phyloP scores from a whole-genome alignment of 805 yeast species.

The Saccharomycopsis malanga region DNA sequence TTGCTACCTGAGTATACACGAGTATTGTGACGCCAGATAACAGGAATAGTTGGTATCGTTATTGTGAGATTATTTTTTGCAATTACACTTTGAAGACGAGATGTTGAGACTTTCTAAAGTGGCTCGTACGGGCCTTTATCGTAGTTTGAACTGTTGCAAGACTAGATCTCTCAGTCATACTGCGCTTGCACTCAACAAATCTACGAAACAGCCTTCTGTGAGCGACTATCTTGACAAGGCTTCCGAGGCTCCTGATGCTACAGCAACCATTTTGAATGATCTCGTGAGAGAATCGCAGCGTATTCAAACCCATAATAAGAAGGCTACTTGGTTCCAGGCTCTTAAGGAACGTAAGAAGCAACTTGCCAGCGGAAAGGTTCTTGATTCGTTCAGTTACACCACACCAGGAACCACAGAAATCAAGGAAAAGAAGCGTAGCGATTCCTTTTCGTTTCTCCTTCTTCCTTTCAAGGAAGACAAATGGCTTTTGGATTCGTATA shows the following conservation, averaged over 20 bases:
- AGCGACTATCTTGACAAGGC: slow-evolving; percentile 19
- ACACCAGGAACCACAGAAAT: slow-evolving; percentile 66
- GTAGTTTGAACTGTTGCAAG: too few species aligned
- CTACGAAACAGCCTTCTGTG: slow-evolving; percentile 4
- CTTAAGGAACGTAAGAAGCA: slow-evolving; percentile 65
- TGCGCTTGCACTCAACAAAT: too few species aligned
- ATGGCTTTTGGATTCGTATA: slow-evolving; percentile 78
- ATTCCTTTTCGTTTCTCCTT: slow-evolving; percentile 62
- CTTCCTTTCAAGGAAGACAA: slow-evolving; percentile 81
- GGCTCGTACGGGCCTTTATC: too few species aligned
- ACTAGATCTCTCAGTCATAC: too few species aligned
- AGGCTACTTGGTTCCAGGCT: slow-evolving; percentile 84
- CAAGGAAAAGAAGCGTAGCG: slow-evolving; percentile 65
- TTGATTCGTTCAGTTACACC: slow-evolving; percentile 64
- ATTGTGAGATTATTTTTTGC: too few species aligned
- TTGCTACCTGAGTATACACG: too few species aligned
- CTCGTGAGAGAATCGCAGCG: slow-evolving; percentile 15
- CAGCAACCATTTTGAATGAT: slow-evolving; percentile 20
- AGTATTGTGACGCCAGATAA: too few species aligned
- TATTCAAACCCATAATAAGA: slow-evolving; percentile 15
- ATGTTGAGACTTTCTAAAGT: too few species aligned
- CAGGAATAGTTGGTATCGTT: too few species aligned
- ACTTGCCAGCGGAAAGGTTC: slow-evolving; percentile 61
- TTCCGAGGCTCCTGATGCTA: slow-evolving; percentile 20
- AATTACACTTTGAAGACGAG: too few species aligned